Percentiles rank a stretch among this genome's conserved stretches.
These are phyloP conservation scores for Ophiostoma australiae DNA, from an alignment of 2,329 filamentous ascomycete genomes.

Conservation along the genomic window DNA sequence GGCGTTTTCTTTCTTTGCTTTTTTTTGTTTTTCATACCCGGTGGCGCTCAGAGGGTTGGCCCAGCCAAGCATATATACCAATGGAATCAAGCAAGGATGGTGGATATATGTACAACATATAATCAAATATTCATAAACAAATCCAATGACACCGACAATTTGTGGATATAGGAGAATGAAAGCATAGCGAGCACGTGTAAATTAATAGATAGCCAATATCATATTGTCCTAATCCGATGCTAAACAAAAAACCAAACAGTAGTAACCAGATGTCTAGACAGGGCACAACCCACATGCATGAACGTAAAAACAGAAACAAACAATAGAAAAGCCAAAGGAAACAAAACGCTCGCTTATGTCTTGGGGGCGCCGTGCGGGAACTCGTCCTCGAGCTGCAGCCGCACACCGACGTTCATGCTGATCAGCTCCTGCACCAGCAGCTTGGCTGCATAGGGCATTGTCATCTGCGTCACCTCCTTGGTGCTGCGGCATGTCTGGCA, in stretches of 20 bases:
- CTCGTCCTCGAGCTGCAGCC: conserved; percentile 86
- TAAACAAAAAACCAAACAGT: not conserved
- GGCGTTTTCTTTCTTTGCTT: conserved; percentile 8
- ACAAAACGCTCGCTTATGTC: conserved; percentile 11
- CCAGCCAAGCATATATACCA: not conserved
- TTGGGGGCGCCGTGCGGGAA: conserved; percentile 60
- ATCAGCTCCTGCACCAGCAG: conserved; percentile 91
- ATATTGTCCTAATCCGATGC: conserved; percentile 6
- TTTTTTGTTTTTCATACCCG: conserved; percentile 5
- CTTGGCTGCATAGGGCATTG: conserved; percentile 96
- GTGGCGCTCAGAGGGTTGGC: not conserved
- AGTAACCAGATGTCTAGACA: not conserved
- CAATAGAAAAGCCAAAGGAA: not conserved
- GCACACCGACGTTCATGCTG: conserved; percentile 97
- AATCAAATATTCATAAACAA: not conserved
- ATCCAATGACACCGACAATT: not conserved
- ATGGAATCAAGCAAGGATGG: not conserved
- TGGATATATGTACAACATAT: not conserved
- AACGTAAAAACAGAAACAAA: conserved; percentile 14
- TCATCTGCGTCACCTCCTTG: conserved; percentile 82
- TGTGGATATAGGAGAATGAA: not conserved
- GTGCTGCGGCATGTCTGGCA: conserved; percentile 89
- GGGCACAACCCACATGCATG: not conserved
- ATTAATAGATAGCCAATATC: not conserved
- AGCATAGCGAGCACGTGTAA: not conserved